These are phyloP conservation scores for Leccinum brunneo-olivaceum DNA, from an alignment of 1,284 basidiomycete genomes.

Conservation along the genomic window DNA sequence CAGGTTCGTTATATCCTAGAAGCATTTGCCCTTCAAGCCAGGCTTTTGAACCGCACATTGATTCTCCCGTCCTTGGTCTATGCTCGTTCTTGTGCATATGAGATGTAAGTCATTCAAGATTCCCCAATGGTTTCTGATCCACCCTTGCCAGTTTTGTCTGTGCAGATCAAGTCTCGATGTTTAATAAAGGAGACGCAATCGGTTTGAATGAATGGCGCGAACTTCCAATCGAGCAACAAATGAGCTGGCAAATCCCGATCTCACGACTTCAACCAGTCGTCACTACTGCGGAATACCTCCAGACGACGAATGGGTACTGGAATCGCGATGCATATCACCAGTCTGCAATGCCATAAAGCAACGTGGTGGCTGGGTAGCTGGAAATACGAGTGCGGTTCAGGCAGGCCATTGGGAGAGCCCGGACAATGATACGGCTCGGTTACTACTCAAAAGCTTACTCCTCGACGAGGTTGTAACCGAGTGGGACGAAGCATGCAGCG, in stretches of 20 bases:
- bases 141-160: conserved; percentile 20
- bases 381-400: conserved; percentile 14
- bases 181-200: conserved; percentile 34
- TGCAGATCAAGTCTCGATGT: conserved; percentile 30
- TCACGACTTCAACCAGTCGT: conserved; percentile 30
- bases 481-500: conserved; percentile 26
- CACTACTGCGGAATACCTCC: conserved; percentile 33
- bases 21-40: conserved; percentile 32
- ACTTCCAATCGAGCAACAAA: conserved; percentile 32
- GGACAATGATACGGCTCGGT: conserved; percentile 5
- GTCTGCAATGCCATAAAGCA: conserved; percentile 12
- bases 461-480: conserved; percentile 22
- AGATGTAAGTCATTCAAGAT: conserved; percentile 17
- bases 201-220: conserved; percentile 31
- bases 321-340: conserved; percentile 26
- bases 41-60: conserved; percentile 33
- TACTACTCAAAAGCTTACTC: conserved; percentile 18
- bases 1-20: conserved; percentile 38
- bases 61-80: conserved; percentile 36
- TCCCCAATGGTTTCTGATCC: background rate
- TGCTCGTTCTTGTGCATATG: conserved; percentile 35
- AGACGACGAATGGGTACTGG: conserved; percentile 34
- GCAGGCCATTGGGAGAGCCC: conserved; percentile 15
- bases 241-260: conserved; percentile 32
- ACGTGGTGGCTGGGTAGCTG: conserved; percentile 18